phyloP scores from a whole-genome alignment of 495 filamentous ascomycete genomes.

The Aspergillus olivimuriae region DNA sequence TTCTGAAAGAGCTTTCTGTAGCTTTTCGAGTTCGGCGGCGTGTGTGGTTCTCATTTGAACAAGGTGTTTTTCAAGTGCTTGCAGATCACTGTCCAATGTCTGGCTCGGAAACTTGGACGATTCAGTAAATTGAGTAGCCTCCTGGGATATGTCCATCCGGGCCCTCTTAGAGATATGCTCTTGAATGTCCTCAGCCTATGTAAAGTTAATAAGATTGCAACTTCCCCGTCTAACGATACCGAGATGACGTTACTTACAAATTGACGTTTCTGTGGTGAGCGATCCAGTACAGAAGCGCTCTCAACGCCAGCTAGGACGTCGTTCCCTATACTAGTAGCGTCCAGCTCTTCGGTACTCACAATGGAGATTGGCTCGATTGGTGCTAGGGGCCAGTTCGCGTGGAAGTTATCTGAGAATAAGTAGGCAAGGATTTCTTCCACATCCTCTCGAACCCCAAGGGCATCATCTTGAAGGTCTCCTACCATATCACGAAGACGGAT shows the following conservation, averaged over 20 bases:
- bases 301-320: conserved; percentile 2
- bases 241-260: conserved; percentile 22
- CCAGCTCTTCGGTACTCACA: conserved; percentile 19
- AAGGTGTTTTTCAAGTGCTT: conserved; percentile 27
- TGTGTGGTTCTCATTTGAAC: conserved; percentile 30
- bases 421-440: conserved; percentile 37
- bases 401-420: conserved; percentile 30
- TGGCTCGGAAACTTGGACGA: conserved; percentile 27
- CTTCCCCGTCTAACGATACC: not conserved
- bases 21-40: conserved; percentile 22
- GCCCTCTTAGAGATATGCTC: conserved; percentile 27
- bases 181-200: conserved; percentile 24
- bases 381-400: conserved; percentile 36
- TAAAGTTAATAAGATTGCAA: not conserved
- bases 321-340: conserved; percentile 3
- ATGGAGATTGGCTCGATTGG: conserved; percentile 34
- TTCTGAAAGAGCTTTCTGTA: conserved; percentile 20
- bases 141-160: conserved; percentile 25
- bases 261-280: conserved; percentile 25
- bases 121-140: conserved; percentile 29
- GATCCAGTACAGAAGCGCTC: not conserved
- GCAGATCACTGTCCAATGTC: conserved; percentile 25
- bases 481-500: conserved; percentile 35
- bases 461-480: conserved; percentile 43
- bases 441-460: conserved; percentile 36